These are phyloP conservation scores for Rhizophora apiculata DNA, from an alignment of 345 rosid genomes.

Conservation along the genomic window DNA sequence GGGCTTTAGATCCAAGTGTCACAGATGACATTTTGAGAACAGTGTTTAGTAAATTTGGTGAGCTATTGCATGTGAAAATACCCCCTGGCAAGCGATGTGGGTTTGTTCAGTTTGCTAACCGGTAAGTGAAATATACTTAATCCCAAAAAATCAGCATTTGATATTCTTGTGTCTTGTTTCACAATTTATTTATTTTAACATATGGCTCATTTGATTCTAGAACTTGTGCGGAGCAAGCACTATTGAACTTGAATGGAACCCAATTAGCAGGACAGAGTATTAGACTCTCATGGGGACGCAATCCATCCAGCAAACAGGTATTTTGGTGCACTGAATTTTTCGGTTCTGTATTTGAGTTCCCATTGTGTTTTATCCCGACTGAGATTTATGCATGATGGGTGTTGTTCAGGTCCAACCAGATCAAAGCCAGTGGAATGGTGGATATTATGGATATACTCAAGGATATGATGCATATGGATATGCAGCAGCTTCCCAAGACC, in stretches of 20 bases:
- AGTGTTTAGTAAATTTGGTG: slow-evolving; percentile 83
- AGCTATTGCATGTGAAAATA: slow-evolving; percentile 89
- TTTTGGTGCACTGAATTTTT: background rate
- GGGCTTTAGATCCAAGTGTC: slow-evolving; percentile 86
- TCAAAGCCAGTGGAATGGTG: slow-evolving; percentile 82
- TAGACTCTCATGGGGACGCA: slow-evolving; percentile 97
- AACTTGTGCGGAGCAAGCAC: slow-evolving; percentile 79
- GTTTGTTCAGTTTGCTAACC: slow-evolving; percentile 86
- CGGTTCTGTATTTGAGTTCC: background rate
- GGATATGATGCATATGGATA: slow-evolving; percentile 91
- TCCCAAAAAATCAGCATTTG: background rate
- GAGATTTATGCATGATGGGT: background rate
- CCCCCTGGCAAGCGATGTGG: slow-evolving; percentile 96
- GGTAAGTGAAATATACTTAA: slow-evolving; percentile 35
- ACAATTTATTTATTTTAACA: background rate
- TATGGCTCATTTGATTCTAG: slow-evolving; percentile 32
- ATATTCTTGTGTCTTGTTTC: background rate
- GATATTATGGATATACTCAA: slow-evolving; percentile 76
- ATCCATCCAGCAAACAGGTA: slow-evolving; percentile 94
- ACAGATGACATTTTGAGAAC: slow-evolving; percentile 76
- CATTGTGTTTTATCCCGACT: background rate
- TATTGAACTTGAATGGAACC: slow-evolving; percentile 70
- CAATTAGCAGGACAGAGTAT: slow-evolving; percentile 79
- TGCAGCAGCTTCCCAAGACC: slow-evolving; percentile 76
- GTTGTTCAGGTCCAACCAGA: slow-evolving; percentile 60